Evolutionary conservation across 1,284 basidiomycete genomes (phyloP), one percentile per base, ranked within the genome.

Genomic region (Coniferiporia weirii): DNA sequence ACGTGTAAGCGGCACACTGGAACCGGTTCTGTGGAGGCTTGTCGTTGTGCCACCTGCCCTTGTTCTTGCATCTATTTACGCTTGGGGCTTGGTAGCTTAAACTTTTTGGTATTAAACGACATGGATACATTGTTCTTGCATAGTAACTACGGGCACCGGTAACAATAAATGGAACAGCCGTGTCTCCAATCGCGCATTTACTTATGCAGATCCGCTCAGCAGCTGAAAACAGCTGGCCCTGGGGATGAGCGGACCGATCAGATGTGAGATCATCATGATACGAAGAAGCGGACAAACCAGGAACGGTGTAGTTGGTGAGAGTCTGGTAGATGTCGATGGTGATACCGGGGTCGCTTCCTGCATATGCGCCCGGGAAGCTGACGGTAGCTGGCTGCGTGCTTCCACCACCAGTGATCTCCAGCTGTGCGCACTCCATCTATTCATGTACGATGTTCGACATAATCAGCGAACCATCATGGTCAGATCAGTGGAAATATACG

Each of bases 361-460:
- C 49, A 61, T 67, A 68, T 13, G 66, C 66, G 50, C 79, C 79
- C 3, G 78, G 78, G 75, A 82, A 80, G 65, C 71, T 76, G 45
- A 80, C 78, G 9, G 77, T 79, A 8, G 76, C 71, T 4, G 79
- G 79, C 22, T 68, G 66, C 2, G 73, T 71, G 61, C 65, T 76
- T 32, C 79, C 79, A 3, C 79, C 79, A 15, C 79, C 79, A 17
- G 77, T 79, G 57, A 81, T 76, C 57, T 76, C 64, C 54, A 81
- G 66, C 63, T 80, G 79, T n/a, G 77, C 78, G 54, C 78, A 80
- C 65, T 79, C 77, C 78, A 79, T 78, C 77, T 80, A 55, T 47
- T 46, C 19, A 59, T 34, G 52, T 55, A 17, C 1, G 8, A 15
- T 20, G 34, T 43, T 38, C 34, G 43, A n/a, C 27, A 27, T 27